These are phyloP conservation scores for Fusarium sororula DNA, from an alignment of 2,329 filamentous ascomycete genomes.

Conservation along the genomic window DNA sequence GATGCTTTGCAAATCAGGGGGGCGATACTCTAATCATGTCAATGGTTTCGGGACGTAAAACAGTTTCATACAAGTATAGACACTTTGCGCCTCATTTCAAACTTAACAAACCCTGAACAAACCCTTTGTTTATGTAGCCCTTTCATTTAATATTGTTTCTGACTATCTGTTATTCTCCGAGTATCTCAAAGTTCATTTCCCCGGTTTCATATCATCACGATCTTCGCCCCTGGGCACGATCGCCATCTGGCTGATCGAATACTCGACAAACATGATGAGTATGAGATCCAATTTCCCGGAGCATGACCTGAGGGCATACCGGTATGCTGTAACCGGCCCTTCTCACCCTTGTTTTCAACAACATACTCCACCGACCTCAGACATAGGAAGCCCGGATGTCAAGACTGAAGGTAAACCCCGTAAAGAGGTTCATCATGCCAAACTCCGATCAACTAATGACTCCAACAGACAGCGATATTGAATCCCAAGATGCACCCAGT, in stretches of 20 bases:
- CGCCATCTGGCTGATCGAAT: neutral
- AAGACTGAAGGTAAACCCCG: neutral
- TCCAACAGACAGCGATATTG: neutral
- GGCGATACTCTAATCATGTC: neutral
- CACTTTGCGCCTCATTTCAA: neutral
- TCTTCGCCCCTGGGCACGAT: neutral
- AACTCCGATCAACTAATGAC: neutral
- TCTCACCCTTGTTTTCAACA: neutral
- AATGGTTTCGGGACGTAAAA: neutral
- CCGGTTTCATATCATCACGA: neutral
- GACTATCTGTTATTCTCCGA: neutral
- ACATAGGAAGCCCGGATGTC: neutral
- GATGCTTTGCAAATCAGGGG: neutral
- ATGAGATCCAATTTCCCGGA: neutral
- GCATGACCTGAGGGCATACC: neutral
- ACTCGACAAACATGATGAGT: neutral
- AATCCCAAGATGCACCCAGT: neutral
- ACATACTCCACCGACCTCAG: neutral
- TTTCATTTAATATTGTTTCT: neutral
- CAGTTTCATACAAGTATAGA: neutral
- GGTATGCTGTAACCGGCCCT: neutral
- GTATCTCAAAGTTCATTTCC: neutral
- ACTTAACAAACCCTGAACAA: neutral
- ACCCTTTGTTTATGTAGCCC: neutral
- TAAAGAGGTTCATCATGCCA: neutral